Percentiles rank a stretch among this genome's conserved stretches.
Evolutionary conservation across 2,329 filamentous ascomycete genomes (phyloP).

Genomic region (Didymella arachidicola): DNA sequence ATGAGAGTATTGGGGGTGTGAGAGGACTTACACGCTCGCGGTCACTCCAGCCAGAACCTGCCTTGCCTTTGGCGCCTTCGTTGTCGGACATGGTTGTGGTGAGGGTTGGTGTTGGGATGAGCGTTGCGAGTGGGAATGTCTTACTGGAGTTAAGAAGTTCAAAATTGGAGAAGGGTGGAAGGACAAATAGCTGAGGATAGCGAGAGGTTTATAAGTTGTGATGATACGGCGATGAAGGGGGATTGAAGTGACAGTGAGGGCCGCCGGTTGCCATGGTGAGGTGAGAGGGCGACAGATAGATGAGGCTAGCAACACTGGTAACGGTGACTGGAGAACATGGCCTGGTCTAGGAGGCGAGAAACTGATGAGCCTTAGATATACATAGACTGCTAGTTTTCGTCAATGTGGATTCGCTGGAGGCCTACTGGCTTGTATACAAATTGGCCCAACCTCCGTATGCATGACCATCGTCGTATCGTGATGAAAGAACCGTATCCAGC

Average conservation of each 20-base stretch:
- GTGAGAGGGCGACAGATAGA: not conserved
- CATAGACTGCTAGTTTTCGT: not conserved
- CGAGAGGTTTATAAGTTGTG: not conserved
- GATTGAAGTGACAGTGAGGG: not conserved
- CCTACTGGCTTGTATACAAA: not conserved
- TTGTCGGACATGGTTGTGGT: conserved; percentile 23
- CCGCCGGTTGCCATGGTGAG: not conserved
- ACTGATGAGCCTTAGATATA: not conserved
- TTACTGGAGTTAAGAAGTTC: not conserved
- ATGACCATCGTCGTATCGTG: not conserved
- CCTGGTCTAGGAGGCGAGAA: not conserved
- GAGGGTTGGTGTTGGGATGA: not conserved
- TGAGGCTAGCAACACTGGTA: not conserved
- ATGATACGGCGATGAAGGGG: not conserved
- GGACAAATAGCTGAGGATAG: not conserved
- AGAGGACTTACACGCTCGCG: conserved; percentile 22
- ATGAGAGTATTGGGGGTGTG: not conserved
- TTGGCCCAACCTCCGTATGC: not conserved
- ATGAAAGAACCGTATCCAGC: not conserved
- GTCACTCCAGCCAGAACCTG: conserved; percentile 22
- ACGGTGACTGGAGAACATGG: not conserved
- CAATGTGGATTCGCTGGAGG: not conserved
- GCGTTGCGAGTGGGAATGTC: not conserved
- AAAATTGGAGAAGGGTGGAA: not conserved
- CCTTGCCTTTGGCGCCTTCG: conserved; percentile 18